phyloP scores from a whole-genome alignment of 257 asterid genomes.

The Prunella vulgaris region DNA sequence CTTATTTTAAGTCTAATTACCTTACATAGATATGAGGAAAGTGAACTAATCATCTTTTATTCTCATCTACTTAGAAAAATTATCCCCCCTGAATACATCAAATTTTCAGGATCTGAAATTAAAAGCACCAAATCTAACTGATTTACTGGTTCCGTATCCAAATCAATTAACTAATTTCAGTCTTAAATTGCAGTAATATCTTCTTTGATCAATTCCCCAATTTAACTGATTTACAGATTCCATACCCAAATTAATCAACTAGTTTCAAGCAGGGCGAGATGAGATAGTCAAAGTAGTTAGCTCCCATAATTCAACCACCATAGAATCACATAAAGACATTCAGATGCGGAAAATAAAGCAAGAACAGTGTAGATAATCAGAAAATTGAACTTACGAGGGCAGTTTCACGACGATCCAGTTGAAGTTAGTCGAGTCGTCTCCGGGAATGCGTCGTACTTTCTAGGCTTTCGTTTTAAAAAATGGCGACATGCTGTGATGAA shows the following conservation, averaged over 20 bases:
- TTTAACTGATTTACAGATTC: no score
- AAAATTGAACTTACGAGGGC: slow-evolving; percentile 12
- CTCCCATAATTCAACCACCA: background rate
- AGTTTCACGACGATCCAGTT: slow-evolving; percentile 2
- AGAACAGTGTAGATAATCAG: background rate
- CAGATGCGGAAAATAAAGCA: background rate
- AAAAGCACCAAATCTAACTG: slow-evolving; percentile 1
- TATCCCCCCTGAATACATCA: no score
- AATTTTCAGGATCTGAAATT: no score
- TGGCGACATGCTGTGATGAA: background rate
- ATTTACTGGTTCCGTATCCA: background rate
- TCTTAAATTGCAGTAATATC: background rate
- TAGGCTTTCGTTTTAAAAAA: background rate
- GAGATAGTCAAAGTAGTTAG: background rate
- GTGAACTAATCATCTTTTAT: no score
- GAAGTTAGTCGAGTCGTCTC: background rate
- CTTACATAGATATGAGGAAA: no score
- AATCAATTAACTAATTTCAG: background rate
- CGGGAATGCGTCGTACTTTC: background rate
- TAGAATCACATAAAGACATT: background rate
- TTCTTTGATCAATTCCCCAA: background rate
- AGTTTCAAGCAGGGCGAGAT: background rate
- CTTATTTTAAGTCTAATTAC: no score
- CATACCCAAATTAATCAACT: background rate
- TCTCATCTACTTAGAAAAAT: no score